Percentiles rank a stretch among this genome's conserved stretches.
phyloP scores from a whole-genome alignment of 495 filamentous ascomycete species.

The Corynascus novoguineensis region DNA sequence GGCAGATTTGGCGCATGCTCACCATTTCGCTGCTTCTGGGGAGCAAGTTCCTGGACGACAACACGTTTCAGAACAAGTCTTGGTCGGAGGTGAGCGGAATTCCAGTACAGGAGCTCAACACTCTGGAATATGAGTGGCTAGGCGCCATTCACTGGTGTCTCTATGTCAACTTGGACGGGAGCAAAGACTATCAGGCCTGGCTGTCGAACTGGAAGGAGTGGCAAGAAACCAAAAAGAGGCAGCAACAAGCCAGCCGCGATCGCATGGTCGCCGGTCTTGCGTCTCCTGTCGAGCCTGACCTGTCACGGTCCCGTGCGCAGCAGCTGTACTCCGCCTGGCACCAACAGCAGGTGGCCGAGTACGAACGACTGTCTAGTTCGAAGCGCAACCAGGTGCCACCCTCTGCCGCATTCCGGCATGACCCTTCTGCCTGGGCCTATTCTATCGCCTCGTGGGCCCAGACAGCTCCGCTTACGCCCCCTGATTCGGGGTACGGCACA shows the following conservation, averaged over 20 bases:
- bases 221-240: slow-evolving; percentile 56
- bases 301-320: slow-evolving; percentile 33
- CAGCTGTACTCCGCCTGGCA: slow-evolving; percentile 46
- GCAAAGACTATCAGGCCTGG: slow-evolving; percentile 80
- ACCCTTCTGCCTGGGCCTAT: slow-evolving; percentile 41
- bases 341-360: slow-evolving; percentile 48
- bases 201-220: slow-evolving; percentile 77
- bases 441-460: slow-evolving; percentile 28
- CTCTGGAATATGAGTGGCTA: slow-evolving; percentile 89
- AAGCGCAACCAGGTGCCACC: slow-evolving; percentile 44
- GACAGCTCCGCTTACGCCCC: slow-evolving; percentile 42
- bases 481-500: slow-evolving; percentile 48
- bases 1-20: slow-evolving; percentile 83
- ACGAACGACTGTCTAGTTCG: slow-evolving; percentile 39
- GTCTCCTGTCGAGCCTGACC: slow-evolving; percentile 63
- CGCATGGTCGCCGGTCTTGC: slow-evolving; percentile 53
- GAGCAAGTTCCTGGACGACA: slow-evolving; percentile 98
- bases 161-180: slow-evolving; percentile 77
- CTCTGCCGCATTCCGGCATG: slow-evolving; percentile 42
- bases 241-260: slow-evolving; percentile 45
- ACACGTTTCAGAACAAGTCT: slow-evolving; percentile 98
- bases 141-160: slow-evolving; percentile 77
- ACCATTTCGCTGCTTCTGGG: slow-evolving; percentile 84
- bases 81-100: slow-evolving; percentile 98
- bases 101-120: slow-evolving; percentile 78